Percentiles rank a stretch among this genome's conserved stretches.
Conservation (phyloP, 2,329 filamentous ascomycete species). For the Geoglossum cookeanum region DNA sequence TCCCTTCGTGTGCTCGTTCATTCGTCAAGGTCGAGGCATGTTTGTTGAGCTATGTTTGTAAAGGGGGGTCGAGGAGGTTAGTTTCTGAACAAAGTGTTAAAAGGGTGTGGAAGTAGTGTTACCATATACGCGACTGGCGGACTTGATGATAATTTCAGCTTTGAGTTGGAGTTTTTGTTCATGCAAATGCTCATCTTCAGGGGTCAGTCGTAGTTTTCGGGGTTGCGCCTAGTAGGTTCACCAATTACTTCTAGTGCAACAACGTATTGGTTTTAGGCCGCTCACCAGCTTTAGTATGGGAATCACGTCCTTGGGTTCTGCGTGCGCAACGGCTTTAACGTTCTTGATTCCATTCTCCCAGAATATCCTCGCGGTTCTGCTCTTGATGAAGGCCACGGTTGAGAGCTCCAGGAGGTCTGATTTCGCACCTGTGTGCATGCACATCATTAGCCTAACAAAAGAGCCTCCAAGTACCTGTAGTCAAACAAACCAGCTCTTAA, state of each 20-base stretch:
- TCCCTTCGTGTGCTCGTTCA: too few relatives aligned
- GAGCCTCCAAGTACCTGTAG: background rate
- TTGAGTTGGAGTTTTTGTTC: conserved; percentile 45
- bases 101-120: background rate
- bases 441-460: background rate
- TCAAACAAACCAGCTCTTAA: conserved; percentile 32
- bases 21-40: too few relatives aligned
- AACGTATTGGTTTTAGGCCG: background rate
- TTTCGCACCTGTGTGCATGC: conserved; percentile 34
- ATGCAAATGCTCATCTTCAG: conserved; percentile 34
- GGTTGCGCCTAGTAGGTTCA: conserved; percentile 40
- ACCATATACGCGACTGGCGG: conserved; percentile 53
- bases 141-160: conserved; percentile 46
- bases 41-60: too few relatives aligned
- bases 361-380: conserved; percentile 52
- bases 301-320: conserved; percentile 46
- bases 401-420: conserved; percentile 52
- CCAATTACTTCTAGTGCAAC: background rate
- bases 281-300: conserved; percentile 52
- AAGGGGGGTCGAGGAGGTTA: too few relatives aligned
- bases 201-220: conserved; percentile 38
- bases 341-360: conserved; percentile 60
- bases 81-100: too few relatives aligned
- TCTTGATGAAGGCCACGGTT: conserved; percentile 57
- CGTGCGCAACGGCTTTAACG: conserved; percentile 47